Conservation (phyloP, 768 basidiomycete species). For the Auricularia cornea region DNA sequence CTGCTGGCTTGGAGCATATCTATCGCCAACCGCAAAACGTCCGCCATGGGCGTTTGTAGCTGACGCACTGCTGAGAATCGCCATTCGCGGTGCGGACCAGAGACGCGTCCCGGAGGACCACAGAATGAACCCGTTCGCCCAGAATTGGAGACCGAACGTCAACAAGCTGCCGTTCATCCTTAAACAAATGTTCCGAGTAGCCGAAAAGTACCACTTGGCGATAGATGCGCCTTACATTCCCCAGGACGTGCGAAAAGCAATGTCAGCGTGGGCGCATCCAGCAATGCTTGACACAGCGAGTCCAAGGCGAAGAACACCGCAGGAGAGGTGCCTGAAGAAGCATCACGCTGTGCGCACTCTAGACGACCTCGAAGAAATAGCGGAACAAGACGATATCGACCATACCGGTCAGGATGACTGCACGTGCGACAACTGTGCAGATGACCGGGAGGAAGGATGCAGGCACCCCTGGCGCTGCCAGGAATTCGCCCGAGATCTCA, state of each 20-base stretch:
- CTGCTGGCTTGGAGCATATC: slow-evolving; percentile 15
- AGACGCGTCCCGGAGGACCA: neutral
- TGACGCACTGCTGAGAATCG: slow-evolving; percentile 8
- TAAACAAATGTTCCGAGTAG: neutral
- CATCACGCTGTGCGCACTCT: neutral
- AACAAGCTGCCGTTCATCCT: neutral
- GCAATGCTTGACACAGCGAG: neutral
- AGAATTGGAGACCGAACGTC: neutral
- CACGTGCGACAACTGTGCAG: neutral
- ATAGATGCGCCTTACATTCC: neutral
- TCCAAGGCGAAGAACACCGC: neutral
- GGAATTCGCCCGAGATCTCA: neutral
- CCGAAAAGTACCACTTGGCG: neutral
- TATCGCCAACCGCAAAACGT: slow-evolving; percentile 7
- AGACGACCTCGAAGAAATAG: neutral
- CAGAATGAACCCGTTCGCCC: neutral
- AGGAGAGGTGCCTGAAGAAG: neutral
- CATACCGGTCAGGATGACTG: neutral
- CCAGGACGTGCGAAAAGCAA: neutral
- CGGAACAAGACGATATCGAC: neutral
- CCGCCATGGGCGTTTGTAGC: slow-evolving; percentile 24
- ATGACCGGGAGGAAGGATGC: neutral
- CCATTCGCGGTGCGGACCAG: neutral
- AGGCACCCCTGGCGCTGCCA: neutral
- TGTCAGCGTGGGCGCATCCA: neutral